Base-by-base conservation (phyloP, 2,329 filamentous ascomycete species). In the Aspergillus pseudotamarii region DNA sequence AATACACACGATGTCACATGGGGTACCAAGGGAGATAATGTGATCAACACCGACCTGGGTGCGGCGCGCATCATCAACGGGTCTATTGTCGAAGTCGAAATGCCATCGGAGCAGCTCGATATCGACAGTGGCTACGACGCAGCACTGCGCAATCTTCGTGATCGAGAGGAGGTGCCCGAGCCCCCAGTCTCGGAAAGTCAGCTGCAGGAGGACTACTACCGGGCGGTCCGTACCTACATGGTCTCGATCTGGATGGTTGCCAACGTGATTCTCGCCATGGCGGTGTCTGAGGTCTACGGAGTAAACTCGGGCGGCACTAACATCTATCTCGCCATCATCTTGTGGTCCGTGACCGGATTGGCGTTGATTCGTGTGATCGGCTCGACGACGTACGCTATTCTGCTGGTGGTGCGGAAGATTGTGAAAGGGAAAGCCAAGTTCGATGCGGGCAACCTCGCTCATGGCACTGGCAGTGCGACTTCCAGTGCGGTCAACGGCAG, bases 1-100 rank as follows among this genome's bases (percentile, higher is more conserved):
- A 99, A 99, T 82, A 96, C 94, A 0, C 95, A 99, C 86, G 95
- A 99, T 76, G 93, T 99, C 23, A 96, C 94, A 0, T 99, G 95
- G 95, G 95, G 95, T 51, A 99, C 95, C 53, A 99, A 99, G 81
- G 95, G 95, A 62, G 95, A 99, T 84, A 99, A 99, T 78, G 89
- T 96, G 41, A 90, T 95, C 72, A 90, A 92, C 78, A 97, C 91
- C 9, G 96, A 99, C 75, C 88, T 99, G 0, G 95, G 95, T 61
- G 89, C 91, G 6, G 95, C 96, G 14, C 88, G 91, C 8, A 89
- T 89, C 57, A 89, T 91, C 68, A 91, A 91, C 60, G 87, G 87
- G 55, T 86, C 89, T 63, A 92, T 90, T 0, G 95, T 99, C 71
- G 93, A 97, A 77, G 85, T 99, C 6, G 95, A 99, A 74, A 99